phyloP scores from a whole-genome alignment of 176 grass and related monocot species.

The Aegilops tauschii region DNA sequence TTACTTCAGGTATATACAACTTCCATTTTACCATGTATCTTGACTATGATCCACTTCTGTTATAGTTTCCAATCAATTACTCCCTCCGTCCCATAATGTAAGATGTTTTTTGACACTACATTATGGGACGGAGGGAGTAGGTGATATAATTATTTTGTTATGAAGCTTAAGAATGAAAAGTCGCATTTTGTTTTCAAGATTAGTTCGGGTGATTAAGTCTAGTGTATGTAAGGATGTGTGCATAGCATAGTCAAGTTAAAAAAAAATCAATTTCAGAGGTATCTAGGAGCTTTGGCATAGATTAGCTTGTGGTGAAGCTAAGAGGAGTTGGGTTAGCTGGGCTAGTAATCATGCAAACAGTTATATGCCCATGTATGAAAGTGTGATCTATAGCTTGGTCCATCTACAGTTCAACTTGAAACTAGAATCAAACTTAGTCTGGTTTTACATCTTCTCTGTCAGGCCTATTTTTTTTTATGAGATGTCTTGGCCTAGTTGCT shows the following conservation, averaged over 20 bases:
- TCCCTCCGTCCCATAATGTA: no score
- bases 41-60: not conserved
- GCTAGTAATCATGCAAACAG: not conserved
- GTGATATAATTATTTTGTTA: not conserved
- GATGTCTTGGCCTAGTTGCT: not conserved
- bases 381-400: not conserved
- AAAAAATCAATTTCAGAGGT: not conserved
- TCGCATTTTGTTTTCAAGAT: not conserved
- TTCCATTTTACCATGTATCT: not conserved
- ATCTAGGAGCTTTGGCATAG: not conserved
- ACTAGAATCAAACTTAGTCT: slow-evolving; percentile 5
- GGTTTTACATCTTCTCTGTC: not conserved
- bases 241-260: not conserved
- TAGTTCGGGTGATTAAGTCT: not conserved
- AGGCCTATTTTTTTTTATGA: not conserved
- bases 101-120: no score
- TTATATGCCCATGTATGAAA: not conserved
- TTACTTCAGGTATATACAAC: slow-evolving; percentile 62
- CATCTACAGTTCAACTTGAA: not conserved
- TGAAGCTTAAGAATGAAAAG: not conserved
- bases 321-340: not conserved
- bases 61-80: not conserved
- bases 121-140: not conserved
- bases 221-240: not conserved
- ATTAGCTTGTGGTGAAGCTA: not conserved